Base-by-base conservation (phyloP, 768 basidiomycete species). In the Serendipita sp. region DNA sequence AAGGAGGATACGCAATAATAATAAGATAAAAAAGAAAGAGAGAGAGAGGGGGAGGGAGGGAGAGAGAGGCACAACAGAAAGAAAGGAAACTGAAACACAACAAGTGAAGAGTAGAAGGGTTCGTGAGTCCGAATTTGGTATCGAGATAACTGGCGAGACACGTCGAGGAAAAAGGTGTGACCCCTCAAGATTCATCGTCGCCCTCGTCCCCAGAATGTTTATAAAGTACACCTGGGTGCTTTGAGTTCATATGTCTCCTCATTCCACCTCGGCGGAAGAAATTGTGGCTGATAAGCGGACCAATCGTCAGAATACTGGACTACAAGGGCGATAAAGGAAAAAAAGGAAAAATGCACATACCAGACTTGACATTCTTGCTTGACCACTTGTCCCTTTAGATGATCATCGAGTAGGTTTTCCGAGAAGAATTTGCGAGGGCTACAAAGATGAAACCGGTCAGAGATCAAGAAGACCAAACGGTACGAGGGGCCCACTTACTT, bases 381-480 rank as follows among this genome's bases (percentile, higher is more conserved):
- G 34, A 30, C 28, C 1, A 37, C 35, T 38, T 60, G 56, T 1
- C 56, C 56, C 37, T 60, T 60, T 1, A 60, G 2, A 37, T 60
- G 56, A 35, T 60, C 56, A 30, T 60, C 56, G 30, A 60, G 56
- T n/a, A 60, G 18, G 56, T 60, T 60, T 8, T 60, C 56, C 34
- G 56, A 60, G 56, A 60, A 60, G 18, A 60, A 60, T 37, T 60
- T 60, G 37, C 56, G 56, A 60, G 56, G 56, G 3, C 56, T 60
- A 60, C 11, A 30, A 13, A 13, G 41, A 13, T 41, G 7, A 13
- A 41, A 13, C 7, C 41, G 34, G 35, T 34, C 56, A 60, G 10
- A 11, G n/a, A 16, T 60, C 3, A 32, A 35, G 10, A 60, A 30
- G 2, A 34, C 11, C 4, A 30, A 10, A n/a, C 11, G 10, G 8